Evolutionary conservation across 2,329 filamentous ascomycete species (phyloP).

Genomic region (Penicillium italicum): DNA sequence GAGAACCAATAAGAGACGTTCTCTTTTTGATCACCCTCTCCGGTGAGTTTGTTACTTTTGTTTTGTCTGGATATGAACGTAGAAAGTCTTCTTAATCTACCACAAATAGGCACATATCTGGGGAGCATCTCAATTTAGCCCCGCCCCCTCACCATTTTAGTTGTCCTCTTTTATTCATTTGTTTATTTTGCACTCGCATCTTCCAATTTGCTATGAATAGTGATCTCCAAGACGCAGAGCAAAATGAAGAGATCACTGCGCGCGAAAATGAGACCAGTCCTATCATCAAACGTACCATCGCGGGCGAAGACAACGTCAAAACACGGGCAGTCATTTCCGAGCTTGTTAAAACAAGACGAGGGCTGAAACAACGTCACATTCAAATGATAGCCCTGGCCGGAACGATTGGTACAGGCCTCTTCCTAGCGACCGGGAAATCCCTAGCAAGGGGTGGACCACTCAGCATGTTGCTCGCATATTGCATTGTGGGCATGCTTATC

Average conservation of each 20-base stretch:
- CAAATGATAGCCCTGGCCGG: constrained; percentile 36
- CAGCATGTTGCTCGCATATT: constrained; percentile 33
- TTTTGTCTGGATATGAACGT: background rate
- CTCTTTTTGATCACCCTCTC: background rate
- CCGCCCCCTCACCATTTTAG: background rate
- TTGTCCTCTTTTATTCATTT: background rate
- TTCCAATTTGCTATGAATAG: background rate
- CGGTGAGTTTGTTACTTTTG: background rate
- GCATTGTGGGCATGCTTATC: constrained; percentile 33
- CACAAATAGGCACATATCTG: background rate
- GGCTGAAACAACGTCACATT: constrained; percentile 29
- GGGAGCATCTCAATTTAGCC: background rate
- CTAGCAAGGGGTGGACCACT: constrained; percentile 29
- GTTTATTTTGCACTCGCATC: background rate
- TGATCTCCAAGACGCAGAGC: background rate
- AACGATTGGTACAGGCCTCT: constrained; percentile 35
- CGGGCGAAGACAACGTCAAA: background rate
- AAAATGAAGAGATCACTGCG: background rate
- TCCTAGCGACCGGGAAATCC: constrained; percentile 30
- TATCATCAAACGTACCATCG: background rate
- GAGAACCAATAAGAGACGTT: background rate
- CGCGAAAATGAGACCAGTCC: background rate
- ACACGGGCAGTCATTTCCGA: background rate
- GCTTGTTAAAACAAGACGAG: constrained; percentile 12
- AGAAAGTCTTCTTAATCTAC: background rate